Evolutionary conservation across 768 basidiomycete genomes (phyloP).

Genomic region (Auricularia heimuer): DNA sequence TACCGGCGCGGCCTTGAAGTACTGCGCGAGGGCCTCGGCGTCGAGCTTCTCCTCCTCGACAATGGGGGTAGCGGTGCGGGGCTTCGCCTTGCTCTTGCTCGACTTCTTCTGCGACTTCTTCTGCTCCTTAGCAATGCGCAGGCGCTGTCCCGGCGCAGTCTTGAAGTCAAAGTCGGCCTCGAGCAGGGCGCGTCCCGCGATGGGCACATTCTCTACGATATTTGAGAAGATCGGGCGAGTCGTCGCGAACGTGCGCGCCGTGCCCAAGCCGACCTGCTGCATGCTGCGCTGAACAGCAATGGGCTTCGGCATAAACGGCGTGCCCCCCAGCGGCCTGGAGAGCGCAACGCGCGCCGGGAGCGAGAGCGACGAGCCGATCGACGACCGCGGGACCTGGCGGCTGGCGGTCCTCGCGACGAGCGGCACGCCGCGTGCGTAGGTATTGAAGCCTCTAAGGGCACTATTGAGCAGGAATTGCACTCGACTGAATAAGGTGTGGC

Average conservation of each 20-base stretch:
- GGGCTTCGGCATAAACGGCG: constrained; percentile 8
- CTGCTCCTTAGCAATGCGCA: constrained; percentile 15
- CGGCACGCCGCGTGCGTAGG: background rate
- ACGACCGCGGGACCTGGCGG: background rate
- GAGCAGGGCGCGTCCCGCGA: constrained; percentile 63
- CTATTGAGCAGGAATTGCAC: background rate
- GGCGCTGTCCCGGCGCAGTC: constrained; percentile 11
- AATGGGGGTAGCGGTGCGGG: constrained; percentile 8
- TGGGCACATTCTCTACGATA: constrained; percentile 67
- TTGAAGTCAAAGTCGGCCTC: constrained; percentile 64
- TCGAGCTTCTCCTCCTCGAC: constrained; percentile 13
- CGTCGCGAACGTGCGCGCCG: constrained; percentile 65
- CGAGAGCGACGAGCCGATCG: constrained; percentile 1
- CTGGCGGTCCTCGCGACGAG: background rate
- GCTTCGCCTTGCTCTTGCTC: constrained; percentile 14
- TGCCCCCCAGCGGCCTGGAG: constrained; percentile 2
- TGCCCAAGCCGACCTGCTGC: constrained; percentile 64
- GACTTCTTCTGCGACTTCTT: constrained; percentile 10
- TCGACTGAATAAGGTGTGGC: background rate
- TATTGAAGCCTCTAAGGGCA: background rate
- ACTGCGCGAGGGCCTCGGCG: constrained; percentile 37
- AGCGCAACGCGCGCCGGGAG: constrained; percentile 10
- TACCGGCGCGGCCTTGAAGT: constrained; percentile 38
- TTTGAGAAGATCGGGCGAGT: constrained; percentile 71
- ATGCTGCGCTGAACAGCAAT: constrained; percentile 35